Base-by-base conservation (phyloP, 129 eudicot genomes). In the Flaveria ramosissima region DNA sequence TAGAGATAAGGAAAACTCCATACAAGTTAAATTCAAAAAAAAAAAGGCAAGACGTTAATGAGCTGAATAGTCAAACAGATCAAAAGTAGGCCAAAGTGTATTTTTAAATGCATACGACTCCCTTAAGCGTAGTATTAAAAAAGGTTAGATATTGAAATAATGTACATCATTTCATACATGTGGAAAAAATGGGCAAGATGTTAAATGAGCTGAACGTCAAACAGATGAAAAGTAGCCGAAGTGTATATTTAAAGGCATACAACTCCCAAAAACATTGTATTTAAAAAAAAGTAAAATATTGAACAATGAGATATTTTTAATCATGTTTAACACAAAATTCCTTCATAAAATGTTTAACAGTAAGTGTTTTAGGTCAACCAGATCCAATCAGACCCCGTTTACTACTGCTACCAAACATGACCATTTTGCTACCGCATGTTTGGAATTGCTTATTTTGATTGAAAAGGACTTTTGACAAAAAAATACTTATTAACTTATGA, bases 1-100 rank as follows among this genome's bases (percentile, higher is more conserved):
- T 26, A 85, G 83, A 72, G 43, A 39, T 51, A 39, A 64, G 50
- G 57, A 23, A 19, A 73, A 59, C 72, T 50, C 62, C 68, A 56
- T 27, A 48, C 39, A 24, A 23, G 13, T 67, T n/a, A 75, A 69
- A 45, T 11, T 45, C 7, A 8, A 0, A 43, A 43, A 30, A 30
- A 32, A 32, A 36, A 36, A 36, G 41, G 41, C 41, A 36, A 36
- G 7, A 36, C 41, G 6, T 36, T 36, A 36, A 36, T 5, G 41
- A 36, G 41, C 41, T 36, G 7, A 36, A 36, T 1, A 6, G 41
- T 36, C 41, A 36, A 36, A 36, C 41, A 36, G 41, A 36, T 36
- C 41, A 36, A 36, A 32, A 36, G 41, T 36, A 36, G 7, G 7
- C 41, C 8, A 36, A 6, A 36, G 7, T 36, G 41, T 36, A 36